Conservation (phyloP, 1,284 basidiomycete genomes). For the Fomes fomentarius region DNA sequence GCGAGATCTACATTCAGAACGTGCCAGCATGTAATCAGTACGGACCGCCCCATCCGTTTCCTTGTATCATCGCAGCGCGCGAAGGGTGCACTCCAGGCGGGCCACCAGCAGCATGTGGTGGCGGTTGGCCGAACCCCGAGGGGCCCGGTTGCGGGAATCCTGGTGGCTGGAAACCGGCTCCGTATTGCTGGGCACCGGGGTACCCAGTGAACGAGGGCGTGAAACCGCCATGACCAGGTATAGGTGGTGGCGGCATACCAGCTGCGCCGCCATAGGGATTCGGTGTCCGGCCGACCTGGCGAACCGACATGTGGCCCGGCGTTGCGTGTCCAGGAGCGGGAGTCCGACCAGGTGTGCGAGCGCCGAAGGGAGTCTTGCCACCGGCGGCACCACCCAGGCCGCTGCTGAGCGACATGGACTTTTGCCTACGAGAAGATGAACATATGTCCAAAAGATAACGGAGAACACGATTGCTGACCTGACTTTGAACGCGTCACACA, state of each 20-base stretch:
- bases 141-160: constrained; percentile 40
- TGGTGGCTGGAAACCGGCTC: constrained; percentile 65
- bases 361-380: constrained; percentile 81
- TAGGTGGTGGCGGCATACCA: constrained; percentile 26
- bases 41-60: constrained; percentile 18
- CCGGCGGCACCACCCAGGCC: constrained; percentile 47
- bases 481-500: constrained; percentile 96
- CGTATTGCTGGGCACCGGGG: constrained; percentile 19
- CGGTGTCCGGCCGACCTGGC: constrained; percentile 70
- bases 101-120: constrained; percentile 34
- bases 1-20: background rate
- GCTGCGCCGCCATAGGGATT: constrained; percentile 66
- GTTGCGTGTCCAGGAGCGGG: constrained; percentile 67
- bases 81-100: constrained; percentile 66
- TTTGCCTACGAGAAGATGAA: constrained; percentile 51
- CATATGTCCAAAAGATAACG: constrained; percentile 10
- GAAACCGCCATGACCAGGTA: constrained; percentile 23
- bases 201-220: constrained; percentile 22
- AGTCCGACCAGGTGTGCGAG: constrained; percentile 75
- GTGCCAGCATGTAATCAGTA: constrained; percentile 3
- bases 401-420: constrained; percentile 73
- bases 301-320: constrained; percentile 75
- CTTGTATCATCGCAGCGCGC: constrained; percentile 64
- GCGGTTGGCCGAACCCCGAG: constrained; percentile 44
- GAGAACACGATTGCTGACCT: constrained; percentile 49